Evolutionary conservation across 2,329 filamentous ascomycete species (phyloP).

Genomic region (Penicillium crustosum): DNA sequence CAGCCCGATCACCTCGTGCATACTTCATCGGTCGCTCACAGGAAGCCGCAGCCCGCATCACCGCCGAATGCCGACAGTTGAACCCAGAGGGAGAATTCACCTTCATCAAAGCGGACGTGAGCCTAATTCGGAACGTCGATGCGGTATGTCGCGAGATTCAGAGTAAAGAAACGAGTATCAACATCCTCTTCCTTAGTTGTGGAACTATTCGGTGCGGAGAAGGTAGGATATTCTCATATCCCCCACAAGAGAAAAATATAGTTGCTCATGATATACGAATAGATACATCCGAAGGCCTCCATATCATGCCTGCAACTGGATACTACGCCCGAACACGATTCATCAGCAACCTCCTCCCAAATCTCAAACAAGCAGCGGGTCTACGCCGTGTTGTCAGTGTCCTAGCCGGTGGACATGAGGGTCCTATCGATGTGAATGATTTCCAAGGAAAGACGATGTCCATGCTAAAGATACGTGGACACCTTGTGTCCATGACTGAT

Average conservation of each 20-base stretch:
- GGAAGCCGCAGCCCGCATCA: slow-evolving; percentile 43
- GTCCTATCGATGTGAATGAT: slow-evolving; percentile 50
- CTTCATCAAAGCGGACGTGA: slow-evolving; percentile 51
- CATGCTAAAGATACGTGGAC: slow-evolving; percentile 44
- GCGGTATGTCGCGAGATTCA: slow-evolving; percentile 52
- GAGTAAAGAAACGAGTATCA: slow-evolving; percentile 52
- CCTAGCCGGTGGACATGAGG: slow-evolving; percentile 56
- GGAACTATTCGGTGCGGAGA: slow-evolving; percentile 44
- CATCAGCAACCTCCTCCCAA: slow-evolving; percentile 57
- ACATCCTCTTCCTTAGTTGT: slow-evolving; percentile 56
- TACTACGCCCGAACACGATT: slow-evolving; percentile 62
- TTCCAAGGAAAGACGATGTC: slow-evolving; percentile 45
- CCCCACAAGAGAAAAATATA: neutral
- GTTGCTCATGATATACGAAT: neutral
- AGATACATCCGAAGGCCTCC: slow-evolving; percentile 61
- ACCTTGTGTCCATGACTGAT: slow-evolving; percentile 51
- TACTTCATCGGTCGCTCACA: slow-evolving; percentile 53
- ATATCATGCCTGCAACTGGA: slow-evolving; percentile 52
- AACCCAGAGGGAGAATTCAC: slow-evolving; percentile 48
- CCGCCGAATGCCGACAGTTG: slow-evolving; percentile 43
- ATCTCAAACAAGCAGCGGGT: slow-evolving; percentile 48
- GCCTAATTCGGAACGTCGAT: slow-evolving; percentile 52
- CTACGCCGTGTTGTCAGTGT: slow-evolving; percentile 58
- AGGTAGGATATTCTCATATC: slow-evolving; percentile 6
- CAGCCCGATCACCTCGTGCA: slow-evolving; percentile 43